Base-by-base conservation (phyloP, 78 protist genomes). In the Bigelowiella natans region DNA sequence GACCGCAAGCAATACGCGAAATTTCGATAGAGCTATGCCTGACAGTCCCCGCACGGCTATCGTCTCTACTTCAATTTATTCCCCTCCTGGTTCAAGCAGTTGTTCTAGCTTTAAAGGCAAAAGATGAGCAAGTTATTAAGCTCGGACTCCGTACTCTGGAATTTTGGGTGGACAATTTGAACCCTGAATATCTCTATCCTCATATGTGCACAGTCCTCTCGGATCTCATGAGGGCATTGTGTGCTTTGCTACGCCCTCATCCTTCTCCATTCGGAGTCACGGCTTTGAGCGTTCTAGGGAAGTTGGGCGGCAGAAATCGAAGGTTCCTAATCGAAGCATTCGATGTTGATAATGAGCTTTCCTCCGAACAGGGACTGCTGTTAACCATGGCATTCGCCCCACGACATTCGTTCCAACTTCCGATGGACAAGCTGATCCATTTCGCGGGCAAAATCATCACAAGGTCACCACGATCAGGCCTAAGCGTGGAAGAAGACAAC, bases 271-370 rank as follows among this genome's bases (percentile, higher is more conserved):
- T 93, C 90, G 96, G 96, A 1, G 88, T 88, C 2, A 82, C 87
- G 7, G 96, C 97, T 2, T 39, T 97, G 11, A 92, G 97, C 31
- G 94, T 97, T 0, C 89, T 97, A 1, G 99, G 98, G 39, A 97
- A 97, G 89, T 93, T 97, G n/a, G 98, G 97, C 1, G 99, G 98
- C 0, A 95, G 96, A 40, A 95, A 95, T 36, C 91, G 98, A 2
- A 91, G 90, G 2, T 63, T 85, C 31, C 40, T 93, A 3, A 87
- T 30, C n/a, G 90, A 90, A 39, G 63, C 90, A 34, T 63, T 88
- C 0, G 3, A 31, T 34, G 0, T 31, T 0, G 83, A 39, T 29
- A 34, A 88, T n/a, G 89, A 86, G 1, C 36, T 0, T 36, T 29
- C 51, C 11, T 86, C 51, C 2, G 1, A n/a, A 1, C 31, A 37